Conservation (phyloP, 768 basidiomycete genomes). For the Leccinum disarticulatum region DNA sequence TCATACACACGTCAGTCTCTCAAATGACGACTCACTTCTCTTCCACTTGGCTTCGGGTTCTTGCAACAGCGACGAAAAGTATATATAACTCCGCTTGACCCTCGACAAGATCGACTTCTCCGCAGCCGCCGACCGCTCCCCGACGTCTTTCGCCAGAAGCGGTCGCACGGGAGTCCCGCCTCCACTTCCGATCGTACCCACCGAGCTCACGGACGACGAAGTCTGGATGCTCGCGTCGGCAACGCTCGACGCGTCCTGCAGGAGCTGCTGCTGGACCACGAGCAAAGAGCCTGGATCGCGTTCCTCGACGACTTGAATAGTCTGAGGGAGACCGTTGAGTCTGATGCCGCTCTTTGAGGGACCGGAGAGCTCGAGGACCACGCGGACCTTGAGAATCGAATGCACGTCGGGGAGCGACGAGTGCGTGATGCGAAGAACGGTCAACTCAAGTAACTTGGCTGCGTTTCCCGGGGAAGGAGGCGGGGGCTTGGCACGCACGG, state of each 20-base stretch:
- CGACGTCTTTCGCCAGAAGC: conserved; percentile 39
- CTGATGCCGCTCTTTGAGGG: conserved; percentile 68
- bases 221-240: conserved; percentile 67
- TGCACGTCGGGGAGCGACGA: conserved; percentile 68
- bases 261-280: conserved; percentile 41
- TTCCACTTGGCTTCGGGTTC: conserved; percentile 99
- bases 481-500: conserved; percentile 44
- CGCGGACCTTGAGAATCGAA: conserved; percentile 75
- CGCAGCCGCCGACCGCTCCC: conserved; percentile 54
- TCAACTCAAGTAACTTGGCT: conserved; percentile 47
- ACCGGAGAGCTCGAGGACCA: conserved; percentile 79
- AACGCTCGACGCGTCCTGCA: conserved; percentile 73
- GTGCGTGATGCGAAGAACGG: conserved; percentile 69
- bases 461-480: conserved; percentile 31
- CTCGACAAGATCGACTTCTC: conserved; percentile 85
- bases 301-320: conserved; percentile 63
- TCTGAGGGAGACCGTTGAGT: conserved; percentile 81
- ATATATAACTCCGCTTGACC: conserved; percentile 92
- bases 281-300: conserved; percentile 59
- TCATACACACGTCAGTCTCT: background rate
- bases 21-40: conserved; percentile 55
- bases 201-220: conserved; percentile 56
- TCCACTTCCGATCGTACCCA: conserved; percentile 45
- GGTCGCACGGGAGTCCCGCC: conserved; percentile 21
- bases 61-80: conserved; percentile 94